Base-by-base conservation (phyloP, 129 eudicot species). In the Pulicaria dysenterica region DNA sequence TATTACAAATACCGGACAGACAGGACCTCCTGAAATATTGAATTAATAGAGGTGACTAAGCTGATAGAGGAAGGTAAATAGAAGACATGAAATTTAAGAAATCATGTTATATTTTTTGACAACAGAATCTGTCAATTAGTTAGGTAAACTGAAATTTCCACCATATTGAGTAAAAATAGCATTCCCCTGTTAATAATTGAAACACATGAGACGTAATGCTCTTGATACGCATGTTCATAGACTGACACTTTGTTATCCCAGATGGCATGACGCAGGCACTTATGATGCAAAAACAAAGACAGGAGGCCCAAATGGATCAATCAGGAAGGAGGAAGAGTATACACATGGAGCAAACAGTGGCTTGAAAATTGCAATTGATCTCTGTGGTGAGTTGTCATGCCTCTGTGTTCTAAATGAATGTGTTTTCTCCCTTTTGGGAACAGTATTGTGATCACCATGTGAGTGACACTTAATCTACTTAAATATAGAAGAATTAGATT, bases 181-280 rank as follows among this genome's bases (percentile, higher is more conserved):
- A 24, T 24, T 24, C 2, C 31, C 2, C 31, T 24, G 31, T 24
- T 24, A 24, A 24, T 24, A 24, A 24, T 24, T 24, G 31, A 24
- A 24, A 41, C 40, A 54, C 0, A 13, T 45, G 46, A 31, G 47
- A 12, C 43, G 5, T 10, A 36, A 58, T 36, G 64, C 58, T 31
- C 38, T 45, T 17, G 57, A 56, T 66, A 39, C 40, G 40, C 11
- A 39, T 77, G 9, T 3, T 11, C 42, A 63, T 43, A 10, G 34
- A 43, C 42, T 49, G 34, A 58, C 17, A 59, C 55, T 72, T 59
- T 67, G 54, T 45, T 64, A 39, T 43, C 75, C 70, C 76, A 92
- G 98, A 79, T 93, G 98, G 96, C 96, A 93, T 56, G 98, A 94
- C 73, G 98, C 98, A 5, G 98, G 98, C 5, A 94, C 96, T 40